These are phyloP conservation scores for Hygrophoropsis aurantiaca DNA, from an alignment of 768 basidiomycete genomes.

Conservation along the genomic window DNA sequence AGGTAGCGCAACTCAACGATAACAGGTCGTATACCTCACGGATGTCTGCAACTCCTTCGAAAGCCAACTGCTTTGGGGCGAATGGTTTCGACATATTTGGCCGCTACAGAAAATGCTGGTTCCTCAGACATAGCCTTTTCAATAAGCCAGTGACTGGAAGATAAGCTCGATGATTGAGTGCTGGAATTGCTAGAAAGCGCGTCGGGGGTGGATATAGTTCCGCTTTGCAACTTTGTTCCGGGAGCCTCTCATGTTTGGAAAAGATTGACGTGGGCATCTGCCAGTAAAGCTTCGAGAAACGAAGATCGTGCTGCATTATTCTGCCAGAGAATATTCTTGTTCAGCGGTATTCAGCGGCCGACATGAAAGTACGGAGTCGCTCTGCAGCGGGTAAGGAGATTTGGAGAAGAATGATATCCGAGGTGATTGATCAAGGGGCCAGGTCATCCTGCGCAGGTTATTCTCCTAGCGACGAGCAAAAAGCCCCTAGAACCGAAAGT, in stretches of 20 bases:
- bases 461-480: too few species aligned
- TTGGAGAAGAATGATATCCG: too few species aligned
- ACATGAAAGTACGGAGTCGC: too few species aligned
- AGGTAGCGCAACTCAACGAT: slow-evolving; percentile 3
- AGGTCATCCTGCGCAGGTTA: too few species aligned
- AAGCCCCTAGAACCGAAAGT: too few species aligned
- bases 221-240: neutral
- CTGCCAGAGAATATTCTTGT: too few species aligned
- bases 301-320: too few species aligned
- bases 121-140: slow-evolving; percentile 19
- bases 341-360: too few species aligned
- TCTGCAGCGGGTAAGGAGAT: too few species aligned
- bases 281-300: neutral
- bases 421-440: too few species aligned
- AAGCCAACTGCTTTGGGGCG: slow-evolving; percentile 17
- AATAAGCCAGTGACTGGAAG: slow-evolving; percentile 9
- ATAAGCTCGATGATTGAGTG: neutral
- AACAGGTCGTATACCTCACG: slow-evolving; percentile 1
- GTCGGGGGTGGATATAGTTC: neutral
- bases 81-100: slow-evolving; percentile 19
- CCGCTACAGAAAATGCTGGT: slow-evolving; percentile 28
- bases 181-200: neutral
- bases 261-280: slow-evolving; percentile 5
- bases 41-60: neutral
- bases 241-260: slow-evolving; percentile 3